Evolutionary conservation across 192 early-diverging fungal genomes (phyloP).

Genomic region (Borealophlyctis nickersoniae): DNA sequence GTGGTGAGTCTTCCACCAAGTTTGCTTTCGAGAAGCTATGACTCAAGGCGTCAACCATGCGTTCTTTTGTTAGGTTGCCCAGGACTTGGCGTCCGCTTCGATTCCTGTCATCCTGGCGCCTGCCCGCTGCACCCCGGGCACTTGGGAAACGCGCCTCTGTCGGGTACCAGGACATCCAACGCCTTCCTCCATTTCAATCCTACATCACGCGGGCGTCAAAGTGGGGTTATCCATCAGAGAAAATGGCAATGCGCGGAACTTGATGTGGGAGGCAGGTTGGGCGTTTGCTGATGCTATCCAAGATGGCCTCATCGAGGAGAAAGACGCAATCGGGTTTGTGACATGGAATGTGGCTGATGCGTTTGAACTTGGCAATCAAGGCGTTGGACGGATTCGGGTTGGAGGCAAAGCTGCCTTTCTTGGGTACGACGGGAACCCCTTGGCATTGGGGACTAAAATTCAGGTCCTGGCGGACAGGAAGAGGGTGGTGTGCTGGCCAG

Average conservation of each 20-base stretch:
- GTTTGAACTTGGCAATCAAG: conserved; percentile 42
- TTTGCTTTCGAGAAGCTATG: too few relatives aligned
- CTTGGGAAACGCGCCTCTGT: conserved; percentile 61
- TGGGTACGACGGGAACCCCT: conserved; percentile 60
- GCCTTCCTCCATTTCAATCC: conserved; percentile 49
- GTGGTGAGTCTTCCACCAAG: too few relatives aligned
- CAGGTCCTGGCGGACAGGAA: conserved; percentile 60
- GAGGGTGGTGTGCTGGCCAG: conserved; percentile 26
- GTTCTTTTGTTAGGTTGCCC: too few relatives aligned
- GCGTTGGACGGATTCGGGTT: conserved; percentile 27
- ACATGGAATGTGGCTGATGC: conserved; percentile 71
- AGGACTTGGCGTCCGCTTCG: conserved; percentile 46
- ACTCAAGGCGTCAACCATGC: too few relatives aligned
- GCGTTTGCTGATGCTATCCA: conserved; percentile 32
- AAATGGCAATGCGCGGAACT: conserved; percentile 56
- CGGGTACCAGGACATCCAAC: conserved; percentile 48
- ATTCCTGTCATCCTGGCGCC: conserved; percentile 67
- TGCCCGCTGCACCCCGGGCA: conserved; percentile 58
- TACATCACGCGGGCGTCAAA: conserved; percentile 59
- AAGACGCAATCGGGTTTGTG: conserved; percentile 65
- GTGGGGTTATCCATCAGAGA: conserved; percentile 49
- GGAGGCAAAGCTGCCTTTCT: conserved; percentile 51
- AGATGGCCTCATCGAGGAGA: conserved; percentile 18
- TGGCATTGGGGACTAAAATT: conserved; percentile 58
- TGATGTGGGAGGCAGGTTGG: conserved; percentile 81